Conservation (phyloP, 805 yeast species). For the Ogataea pini region DNA sequence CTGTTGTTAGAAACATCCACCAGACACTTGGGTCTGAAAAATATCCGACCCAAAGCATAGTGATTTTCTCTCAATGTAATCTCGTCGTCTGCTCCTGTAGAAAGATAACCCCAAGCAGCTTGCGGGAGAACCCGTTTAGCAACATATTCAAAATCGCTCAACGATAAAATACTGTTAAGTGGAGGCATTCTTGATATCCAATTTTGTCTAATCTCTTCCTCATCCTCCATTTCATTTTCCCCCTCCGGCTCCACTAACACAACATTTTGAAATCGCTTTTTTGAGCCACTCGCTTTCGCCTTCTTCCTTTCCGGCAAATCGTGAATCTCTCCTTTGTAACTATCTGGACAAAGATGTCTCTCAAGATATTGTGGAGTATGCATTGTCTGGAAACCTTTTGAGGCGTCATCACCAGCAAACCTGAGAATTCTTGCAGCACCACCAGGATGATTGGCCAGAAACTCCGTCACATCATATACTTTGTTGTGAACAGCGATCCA, state of each 20-base stretch:
- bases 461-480: slow-evolving; percentile 70
- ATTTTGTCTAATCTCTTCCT: slow-evolving; percentile 40
- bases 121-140: slow-evolving; percentile 74
- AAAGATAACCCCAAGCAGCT: slow-evolving; percentile 83
- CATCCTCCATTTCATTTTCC: too few species aligned
- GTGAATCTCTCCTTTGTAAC: slow-evolving; percentile 39
- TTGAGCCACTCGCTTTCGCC: too few species aligned
- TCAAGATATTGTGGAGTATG: slow-evolving; percentile 31
- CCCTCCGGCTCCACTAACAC: too few species aligned
- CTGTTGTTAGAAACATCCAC: slow-evolving; percentile 73
- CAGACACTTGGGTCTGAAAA: slow-evolving; percentile 78
- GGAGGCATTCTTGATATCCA: slow-evolving; percentile 59
- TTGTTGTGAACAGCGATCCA: slow-evolving; percentile 84
- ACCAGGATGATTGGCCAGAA: slow-evolving; percentile 46
- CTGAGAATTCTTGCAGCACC: slow-evolving; percentile 44
- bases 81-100: slow-evolving; percentile 89
- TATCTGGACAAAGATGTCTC: slow-evolving; percentile 27
- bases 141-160: slow-evolving; percentile 82
- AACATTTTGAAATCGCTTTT: too few species aligned
- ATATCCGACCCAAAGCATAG: slow-evolving; percentile 77
- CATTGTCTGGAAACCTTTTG: slow-evolving; percentile 32
- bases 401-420: slow-evolving; percentile 53
- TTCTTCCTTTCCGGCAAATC: slow-evolving; percentile 30
- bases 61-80: slow-evolving; percentile 83
- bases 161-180: slow-evolving; percentile 62